phyloP scores from a whole-genome alignment of 306 rosid genomes.

The Psophocarpus tetragonolobus region DNA sequence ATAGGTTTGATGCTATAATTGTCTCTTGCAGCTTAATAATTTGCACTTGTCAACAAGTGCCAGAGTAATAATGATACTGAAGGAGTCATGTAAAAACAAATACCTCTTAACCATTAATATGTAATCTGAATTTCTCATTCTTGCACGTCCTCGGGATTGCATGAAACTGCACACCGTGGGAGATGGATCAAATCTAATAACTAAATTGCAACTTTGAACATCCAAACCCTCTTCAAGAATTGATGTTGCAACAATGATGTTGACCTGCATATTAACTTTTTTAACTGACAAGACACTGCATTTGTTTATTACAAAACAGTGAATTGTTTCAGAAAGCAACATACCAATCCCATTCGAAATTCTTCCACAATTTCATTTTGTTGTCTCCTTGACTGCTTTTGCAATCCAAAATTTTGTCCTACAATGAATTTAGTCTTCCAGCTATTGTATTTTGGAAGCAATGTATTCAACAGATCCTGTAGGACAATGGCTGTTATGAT shows the following conservation, averaged over 20 bases:
- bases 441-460: conserved; percentile 61
- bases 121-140: conserved; percentile 75
- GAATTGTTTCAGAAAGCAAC: conserved; percentile 16
- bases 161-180: conserved; percentile 84
- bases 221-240: conserved; percentile 96
- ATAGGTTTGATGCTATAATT: background rate
- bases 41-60: background rate
- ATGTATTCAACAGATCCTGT: conserved; percentile 48
- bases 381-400: conserved; percentile 57
- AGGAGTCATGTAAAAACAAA: background rate
- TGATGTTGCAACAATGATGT: conserved; percentile 89
- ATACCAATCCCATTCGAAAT: conserved; percentile 83
- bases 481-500: conserved; percentile 70
- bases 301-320: conserved; percentile 1
- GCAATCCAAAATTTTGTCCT: conserved; percentile 52
- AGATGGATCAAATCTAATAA: conserved; percentile 85
- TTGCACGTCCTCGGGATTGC: conserved; percentile 92
- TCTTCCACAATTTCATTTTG: conserved; percentile 82
- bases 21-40: conserved; percentile 3
- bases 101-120: conserved; percentile 81
- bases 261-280: conserved; percentile 56
- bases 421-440: conserved; percentile 84
- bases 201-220: conserved; percentile 89
- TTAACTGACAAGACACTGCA: conserved; percentile 21
- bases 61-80: background rate